Conservation (phyloP, 352 stramenopile species). For the Phytophthora megakarya region DNA sequence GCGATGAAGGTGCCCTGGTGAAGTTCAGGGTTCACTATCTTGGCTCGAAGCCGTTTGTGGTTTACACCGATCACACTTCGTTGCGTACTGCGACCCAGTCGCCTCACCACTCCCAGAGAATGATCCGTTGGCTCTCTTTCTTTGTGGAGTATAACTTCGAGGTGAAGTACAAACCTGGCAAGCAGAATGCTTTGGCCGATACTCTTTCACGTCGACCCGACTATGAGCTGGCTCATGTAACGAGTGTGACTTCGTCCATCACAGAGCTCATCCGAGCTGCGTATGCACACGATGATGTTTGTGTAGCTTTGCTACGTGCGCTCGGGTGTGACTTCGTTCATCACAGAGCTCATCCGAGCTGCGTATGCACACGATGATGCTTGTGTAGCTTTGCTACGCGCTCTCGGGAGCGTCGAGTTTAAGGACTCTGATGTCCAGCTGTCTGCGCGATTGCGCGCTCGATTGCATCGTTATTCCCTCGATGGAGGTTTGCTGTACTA, state of each 20-base stretch:
- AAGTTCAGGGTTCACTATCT: too few relatives aligned
- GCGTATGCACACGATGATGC: not conserved
- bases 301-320: not conserved
- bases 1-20: too few relatives aligned
- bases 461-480: not conserved
- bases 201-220: conserved; percentile 12
- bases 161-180: conserved; percentile 36
- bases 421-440: not conserved
- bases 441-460: not conserved
- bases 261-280: conserved; percentile 37
- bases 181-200: conserved; percentile 25
- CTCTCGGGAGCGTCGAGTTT: not conserved
- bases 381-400: not conserved
- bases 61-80: too few relatives aligned
- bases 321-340: not conserved
- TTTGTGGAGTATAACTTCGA: conserved; percentile 40
- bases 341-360: conserved; percentile 36
- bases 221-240: not conserved
- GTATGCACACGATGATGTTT: not conserved
- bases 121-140: conserved; percentile 25
- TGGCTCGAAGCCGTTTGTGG: too few relatives aligned
- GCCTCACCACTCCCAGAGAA: conserved; percentile 16
- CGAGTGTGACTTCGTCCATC: not conserved
- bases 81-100: too few relatives aligned
- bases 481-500: not conserved